These are phyloP conservation scores for Paraconiothyrium sp. DNA, from an alignment of 2,329 filamentous ascomycete species.

Conservation along the genomic window DNA sequence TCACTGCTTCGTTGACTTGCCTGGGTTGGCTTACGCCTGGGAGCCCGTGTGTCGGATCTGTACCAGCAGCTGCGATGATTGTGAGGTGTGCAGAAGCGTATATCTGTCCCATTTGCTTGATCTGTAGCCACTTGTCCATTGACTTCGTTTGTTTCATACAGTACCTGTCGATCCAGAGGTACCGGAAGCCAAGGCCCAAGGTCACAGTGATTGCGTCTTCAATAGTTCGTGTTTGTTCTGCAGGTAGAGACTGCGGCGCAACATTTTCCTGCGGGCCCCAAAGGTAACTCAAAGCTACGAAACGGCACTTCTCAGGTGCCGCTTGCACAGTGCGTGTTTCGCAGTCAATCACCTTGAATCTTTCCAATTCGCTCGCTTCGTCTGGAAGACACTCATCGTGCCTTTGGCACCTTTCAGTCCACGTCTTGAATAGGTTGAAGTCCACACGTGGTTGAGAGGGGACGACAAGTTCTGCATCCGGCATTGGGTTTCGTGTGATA, in stretches of 20 bases:
- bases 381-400: not conserved
- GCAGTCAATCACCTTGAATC: constrained; percentile 9
- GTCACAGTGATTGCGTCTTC: constrained; percentile 7
- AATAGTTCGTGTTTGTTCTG: constrained; percentile 11
- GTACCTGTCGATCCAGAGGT: constrained; percentile 13
- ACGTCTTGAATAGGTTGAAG: not conserved
- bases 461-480: not conserved
- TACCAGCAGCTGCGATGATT: constrained; percentile 11
- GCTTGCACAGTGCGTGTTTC: not conserved
- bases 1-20: not conserved
- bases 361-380: not conserved
- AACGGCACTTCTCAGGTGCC: constrained; percentile 1
- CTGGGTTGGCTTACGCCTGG: constrained; percentile 12
- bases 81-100: constrained; percentile 11
- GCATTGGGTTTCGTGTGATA: not conserved
- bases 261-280: not conserved
- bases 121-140: not conserved
- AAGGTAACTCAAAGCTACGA: constrained; percentile 9
- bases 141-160: constrained; percentile 8
- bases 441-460: not conserved
- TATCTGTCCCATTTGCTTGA: constrained; percentile 12
- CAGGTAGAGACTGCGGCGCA: not conserved
- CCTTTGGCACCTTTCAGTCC: not conserved
- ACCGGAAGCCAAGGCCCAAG: constrained; percentile 3
- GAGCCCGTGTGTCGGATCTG: constrained; percentile 11